Percentiles rank a stretch among this genome's conserved stretches.
Evolutionary conservation across 495 filamentous ascomycete genomes (phyloP).

Genomic region (Penicillium odoratum): DNA sequence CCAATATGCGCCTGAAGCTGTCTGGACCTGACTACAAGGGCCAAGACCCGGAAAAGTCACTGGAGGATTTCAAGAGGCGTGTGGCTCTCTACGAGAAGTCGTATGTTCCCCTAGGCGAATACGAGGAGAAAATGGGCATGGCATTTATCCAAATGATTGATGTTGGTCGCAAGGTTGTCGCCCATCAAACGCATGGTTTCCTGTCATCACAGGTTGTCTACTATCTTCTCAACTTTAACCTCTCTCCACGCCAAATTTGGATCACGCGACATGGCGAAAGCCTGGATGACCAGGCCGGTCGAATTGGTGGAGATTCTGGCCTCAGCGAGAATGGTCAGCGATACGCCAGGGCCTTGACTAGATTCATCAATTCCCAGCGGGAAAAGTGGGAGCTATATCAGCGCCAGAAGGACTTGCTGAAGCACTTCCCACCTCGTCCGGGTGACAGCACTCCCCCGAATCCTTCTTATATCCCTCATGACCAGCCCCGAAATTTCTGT

Average conservation of each 20-base stretch:
- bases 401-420: conserved; percentile 65
- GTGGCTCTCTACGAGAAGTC: conserved; percentile 92
- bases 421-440: conserved; percentile 76
- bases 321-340: conserved; percentile 71
- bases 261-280: conserved; percentile 93
- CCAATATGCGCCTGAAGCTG: conserved; percentile 98
- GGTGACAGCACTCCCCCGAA: conserved; percentile 95
- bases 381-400: conserved; percentile 76
- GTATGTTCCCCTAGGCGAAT: conserved; percentile 87
- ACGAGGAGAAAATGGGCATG: conserved; percentile 85
- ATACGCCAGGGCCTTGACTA: conserved; percentile 71
- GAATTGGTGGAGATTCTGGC: conserved; percentile 82
- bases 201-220: conserved; percentile 86
- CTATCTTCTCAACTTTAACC: conserved; percentile 93
- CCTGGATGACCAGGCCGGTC: conserved; percentile 72
- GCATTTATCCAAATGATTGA: conserved; percentile 97
- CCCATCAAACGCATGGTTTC: conserved; percentile 88
- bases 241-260: conserved; percentile 95
- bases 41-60: conserved; percentile 78
- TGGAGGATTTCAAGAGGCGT: conserved; percentile 89
- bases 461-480: conserved; percentile 65
- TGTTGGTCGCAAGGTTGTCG: conserved; percentile 89
- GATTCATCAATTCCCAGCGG: conserved; percentile 74
- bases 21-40: conserved; percentile 94
- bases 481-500: conserved; percentile 82